Base-by-base conservation (phyloP, 129 eudicot genomes). In the Artemisia annua region DNA sequence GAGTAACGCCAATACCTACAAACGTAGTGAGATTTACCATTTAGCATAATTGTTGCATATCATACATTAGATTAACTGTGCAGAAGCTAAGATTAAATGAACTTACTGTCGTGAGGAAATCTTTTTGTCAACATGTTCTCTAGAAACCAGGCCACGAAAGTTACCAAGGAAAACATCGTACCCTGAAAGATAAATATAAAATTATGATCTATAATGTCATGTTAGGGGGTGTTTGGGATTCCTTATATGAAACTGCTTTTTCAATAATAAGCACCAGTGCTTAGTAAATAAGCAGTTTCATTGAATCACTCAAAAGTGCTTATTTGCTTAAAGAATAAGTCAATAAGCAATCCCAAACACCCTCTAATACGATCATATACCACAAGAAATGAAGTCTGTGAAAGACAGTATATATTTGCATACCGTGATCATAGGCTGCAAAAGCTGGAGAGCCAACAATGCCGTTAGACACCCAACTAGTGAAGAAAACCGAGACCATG, bases 391-490 rank as follows among this genome's bases (percentile, higher is more conserved):
- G 13, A 35, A 67, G 50, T 30, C 51, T 69, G 50, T 67, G 75
- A 44, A 75, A 58, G 50, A 20, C n/a, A n/a, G n/a, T 28, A 70
- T 20, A 56, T n/a, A 15, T 63, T 24, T 8, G 18, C 69, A 16
- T 28, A 94, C 98, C 98, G 70, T 88, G 93, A 85, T 94, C 98
- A 73, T 63, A 94, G 61, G 98, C 98, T 69, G 98, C 96, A 62
- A 94, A 94, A 66, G 98, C 98, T 20, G 97, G 97, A 77, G 98
- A 94, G 51, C 98, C 98, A 53, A 94, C 96, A 19, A 87, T 83
- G 62, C 98, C 97, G 76, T 94, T 94, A 56, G 98, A 86, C 50
- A 94, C 96, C 98, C 98, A 94, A 58, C 98, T 94, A 81, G n/a
- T 49, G 7, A 67, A 55, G 63, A 51, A 58, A 67, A 51, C 28